Conservation (phyloP, 129 eudicot genomes). For the Escallonia herrerae region DNA sequence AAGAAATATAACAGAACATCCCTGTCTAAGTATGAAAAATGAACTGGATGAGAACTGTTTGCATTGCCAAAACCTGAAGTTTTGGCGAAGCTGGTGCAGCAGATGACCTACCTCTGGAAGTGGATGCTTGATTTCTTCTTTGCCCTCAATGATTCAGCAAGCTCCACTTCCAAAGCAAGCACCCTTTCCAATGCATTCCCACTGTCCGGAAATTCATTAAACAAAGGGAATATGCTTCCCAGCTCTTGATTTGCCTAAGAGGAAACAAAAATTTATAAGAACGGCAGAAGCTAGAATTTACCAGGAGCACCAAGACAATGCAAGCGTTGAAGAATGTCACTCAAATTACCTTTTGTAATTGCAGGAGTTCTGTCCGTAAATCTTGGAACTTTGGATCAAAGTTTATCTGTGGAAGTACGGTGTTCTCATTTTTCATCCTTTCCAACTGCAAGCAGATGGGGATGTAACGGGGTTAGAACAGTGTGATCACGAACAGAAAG, state of each 20-base stretch:
- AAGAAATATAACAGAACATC: too few species aligned
- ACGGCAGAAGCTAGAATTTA: neutral
- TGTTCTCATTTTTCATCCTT: conserved; percentile 77
- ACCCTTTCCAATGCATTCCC: conserved; percentile 90
- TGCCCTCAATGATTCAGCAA: conserved; percentile 80
- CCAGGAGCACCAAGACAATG: neutral
- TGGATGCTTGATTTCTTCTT: conserved; percentile 62
- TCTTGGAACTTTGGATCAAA: conserved; percentile 43
- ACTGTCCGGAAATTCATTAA: conserved; percentile 42
- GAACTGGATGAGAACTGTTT: too few species aligned
- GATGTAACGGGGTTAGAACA: neutral
- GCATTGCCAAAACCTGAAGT: too few species aligned
- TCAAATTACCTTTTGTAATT: conserved; percentile 52
- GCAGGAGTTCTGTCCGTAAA: conserved; percentile 48
- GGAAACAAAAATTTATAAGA: conserved; percentile 14
- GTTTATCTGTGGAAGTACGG: conserved; percentile 29
- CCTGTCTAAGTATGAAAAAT: too few species aligned
- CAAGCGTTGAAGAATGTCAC: neutral
- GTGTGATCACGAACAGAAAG: neutral
- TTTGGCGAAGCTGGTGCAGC: neutral
- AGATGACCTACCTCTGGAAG: conserved; percentile 74
- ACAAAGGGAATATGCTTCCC: conserved; percentile 61
- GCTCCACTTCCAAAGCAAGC: conserved; percentile 97
- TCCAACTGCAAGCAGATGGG: conserved; percentile 53
- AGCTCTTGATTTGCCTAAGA: conserved; percentile 73